phyloP scores from a whole-genome alignment of 352 stramenopile genomes.

The Pythium myriotylum region DNA sequence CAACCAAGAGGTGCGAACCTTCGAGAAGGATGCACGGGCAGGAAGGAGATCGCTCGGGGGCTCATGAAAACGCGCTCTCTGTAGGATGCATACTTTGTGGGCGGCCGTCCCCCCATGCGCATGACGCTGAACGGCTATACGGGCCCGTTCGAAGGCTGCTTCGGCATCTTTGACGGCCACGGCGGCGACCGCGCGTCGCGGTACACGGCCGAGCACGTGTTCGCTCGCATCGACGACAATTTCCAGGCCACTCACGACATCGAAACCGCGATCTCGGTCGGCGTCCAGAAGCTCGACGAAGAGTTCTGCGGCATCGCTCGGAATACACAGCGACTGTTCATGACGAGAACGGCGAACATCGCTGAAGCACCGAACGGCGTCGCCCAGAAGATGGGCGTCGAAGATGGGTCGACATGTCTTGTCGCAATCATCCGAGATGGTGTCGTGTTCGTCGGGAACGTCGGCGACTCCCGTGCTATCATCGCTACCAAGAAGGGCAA shows the following conservation, averaged over 20 bases:
- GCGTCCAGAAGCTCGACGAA: conserved; percentile 62
- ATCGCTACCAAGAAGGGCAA: conserved; percentile 60
- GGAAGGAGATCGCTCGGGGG: too few species aligned
- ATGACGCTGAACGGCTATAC: conserved; percentile 84
- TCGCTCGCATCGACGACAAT: conserved; percentile 59
- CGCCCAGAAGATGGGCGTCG: conserved; percentile 42
- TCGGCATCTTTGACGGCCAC: conserved; percentile 86
- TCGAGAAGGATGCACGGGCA: too few species aligned
- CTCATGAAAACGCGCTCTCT: too few species aligned
- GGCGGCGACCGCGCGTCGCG: conserved; percentile 76
- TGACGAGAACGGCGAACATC: conserved; percentile 13
- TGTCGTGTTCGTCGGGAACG: conserved; percentile 76
- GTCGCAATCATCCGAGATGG: conserved; percentile 75
- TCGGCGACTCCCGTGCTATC: conserved; percentile 81
- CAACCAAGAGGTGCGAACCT: conserved; percentile 63
- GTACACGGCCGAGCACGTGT: conserved; percentile 78
- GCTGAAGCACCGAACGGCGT: conserved; percentile 18
- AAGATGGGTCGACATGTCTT: conserved; percentile 81
- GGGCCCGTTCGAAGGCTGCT: conserved; percentile 59
- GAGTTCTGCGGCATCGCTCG: conserved; percentile 70
- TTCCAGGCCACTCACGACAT: conserved; percentile 39
- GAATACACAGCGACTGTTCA: conserved; percentile 33
- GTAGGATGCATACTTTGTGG: conserved; percentile 85
- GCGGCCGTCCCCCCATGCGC: conserved; percentile 52
- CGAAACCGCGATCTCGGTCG: conserved; percentile 58